These are phyloP conservation scores for Fonsecaea pedrosoi DNA, from an alignment of 2,329 filamentous ascomycete species.

Conservation along the genomic window DNA sequence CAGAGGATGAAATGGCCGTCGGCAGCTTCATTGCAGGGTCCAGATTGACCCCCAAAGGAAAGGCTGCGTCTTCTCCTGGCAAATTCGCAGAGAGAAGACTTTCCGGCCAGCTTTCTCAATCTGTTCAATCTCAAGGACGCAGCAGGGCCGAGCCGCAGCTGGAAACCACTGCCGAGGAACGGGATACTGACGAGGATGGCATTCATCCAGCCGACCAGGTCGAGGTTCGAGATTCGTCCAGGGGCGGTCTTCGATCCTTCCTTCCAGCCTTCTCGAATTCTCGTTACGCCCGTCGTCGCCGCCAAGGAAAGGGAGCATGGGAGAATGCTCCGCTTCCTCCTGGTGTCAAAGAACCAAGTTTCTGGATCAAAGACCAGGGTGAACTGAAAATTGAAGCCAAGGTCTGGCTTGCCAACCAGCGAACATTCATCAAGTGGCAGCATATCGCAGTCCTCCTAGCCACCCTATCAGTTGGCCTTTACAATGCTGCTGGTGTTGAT, in stretches of 20 bases:
- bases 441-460: slow-evolving; percentile 90
- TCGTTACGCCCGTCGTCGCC: slow-evolving; percentile 69
- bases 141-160: slow-evolving; percentile 26
- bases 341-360: slow-evolving; percentile 82
- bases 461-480: slow-evolving; percentile 80
- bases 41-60: slow-evolving; percentile 37
- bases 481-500: slow-evolving; percentile 79
- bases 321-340: slow-evolving; percentile 71
- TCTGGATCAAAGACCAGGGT: slow-evolving; percentile 94
- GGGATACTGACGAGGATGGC: slow-evolving; percentile 59
- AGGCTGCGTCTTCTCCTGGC: slow-evolving; percentile 29
- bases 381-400: slow-evolving; percentile 94
- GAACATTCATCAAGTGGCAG: slow-evolving; percentile 98
- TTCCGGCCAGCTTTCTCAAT: slow-evolving; percentile 39
- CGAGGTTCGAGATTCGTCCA: slow-evolving; percentile 51
- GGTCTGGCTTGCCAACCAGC: slow-evolving; percentile 98
- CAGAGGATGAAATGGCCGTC: slow-evolving; percentile 86
- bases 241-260: slow-evolving; percentile 69
- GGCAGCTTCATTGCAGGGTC: slow-evolving; percentile 78
- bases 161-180: slow-evolving; percentile 48
- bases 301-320: slow-evolving; percentile 41
- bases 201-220: slow-evolving; percentile 42
- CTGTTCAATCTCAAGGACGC: slow-evolving; percentile 35
- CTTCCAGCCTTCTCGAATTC: slow-evolving; percentile 84
- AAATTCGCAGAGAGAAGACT: slow-evolving; percentile 34